Percentiles rank a stretch among this genome's conserved stretches.
Conservation (phyloP, 1,139 yeast species). For the Saccharomyces hybrid region DNA sequence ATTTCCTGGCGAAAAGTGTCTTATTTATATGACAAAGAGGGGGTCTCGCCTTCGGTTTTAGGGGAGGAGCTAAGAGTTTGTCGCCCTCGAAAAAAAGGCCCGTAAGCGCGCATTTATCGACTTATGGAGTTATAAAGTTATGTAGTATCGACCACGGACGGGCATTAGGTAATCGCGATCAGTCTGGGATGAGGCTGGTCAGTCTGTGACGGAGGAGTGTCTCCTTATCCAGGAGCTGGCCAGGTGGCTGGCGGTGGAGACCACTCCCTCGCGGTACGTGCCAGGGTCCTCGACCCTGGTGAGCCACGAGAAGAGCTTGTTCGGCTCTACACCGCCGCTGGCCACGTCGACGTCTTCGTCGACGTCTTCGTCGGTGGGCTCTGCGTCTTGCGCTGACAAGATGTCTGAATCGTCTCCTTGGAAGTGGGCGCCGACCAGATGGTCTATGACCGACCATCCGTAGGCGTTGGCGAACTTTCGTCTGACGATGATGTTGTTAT, state of each 20-base stretch:
- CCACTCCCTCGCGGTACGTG: slow-evolving; percentile 1
- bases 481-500: slow-evolving; percentile 84
- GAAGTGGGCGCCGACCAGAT: slow-evolving; percentile 62
- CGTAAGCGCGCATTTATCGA: slow-evolving; percentile 1
- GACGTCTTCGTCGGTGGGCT: neutral
- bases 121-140: neutral
- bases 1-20: neutral
- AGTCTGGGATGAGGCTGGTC: neutral
- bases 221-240: neutral
- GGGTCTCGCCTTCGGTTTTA: neutral
- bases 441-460: slow-evolving; percentile 94
- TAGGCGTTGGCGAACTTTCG: slow-evolving; percentile 87
- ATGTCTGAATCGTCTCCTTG: neutral
- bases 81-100: neutral
- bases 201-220: neutral
- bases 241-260: slow-evolving; percentile 5
- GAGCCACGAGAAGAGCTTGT: slow-evolving; percentile 9
- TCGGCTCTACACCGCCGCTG: slow-evolving; percentile 5
- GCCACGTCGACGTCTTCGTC: neutral
- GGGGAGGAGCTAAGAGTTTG: neutral
- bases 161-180: neutral
- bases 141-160: too few species aligned
- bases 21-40: neutral
- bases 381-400: neutral
- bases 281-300: slow-evolving; percentile 6